Conservation (phyloP, 306 rosid species). For the Mimosa pudica region DNA sequence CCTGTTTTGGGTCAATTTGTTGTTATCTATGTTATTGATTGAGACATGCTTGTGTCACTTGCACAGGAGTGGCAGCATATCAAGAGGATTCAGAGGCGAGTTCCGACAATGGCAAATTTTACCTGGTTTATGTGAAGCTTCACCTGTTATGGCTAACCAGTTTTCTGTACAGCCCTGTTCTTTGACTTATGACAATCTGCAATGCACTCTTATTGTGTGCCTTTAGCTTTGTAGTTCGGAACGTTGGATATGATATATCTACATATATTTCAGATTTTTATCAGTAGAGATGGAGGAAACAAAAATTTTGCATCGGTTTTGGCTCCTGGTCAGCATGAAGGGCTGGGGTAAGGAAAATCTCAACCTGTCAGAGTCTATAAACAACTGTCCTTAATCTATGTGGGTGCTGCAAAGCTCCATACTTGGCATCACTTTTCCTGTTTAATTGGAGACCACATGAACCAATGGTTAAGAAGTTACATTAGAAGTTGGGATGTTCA, state of each 20-base stretch:
- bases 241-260: constrained; percentile 35
- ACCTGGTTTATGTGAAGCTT: constrained; percentile 84
- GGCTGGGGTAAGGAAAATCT: constrained; percentile 71
- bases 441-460: not conserved
- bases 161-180: constrained; percentile 71
- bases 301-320: constrained; percentile 87
- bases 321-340: constrained; percentile 99
- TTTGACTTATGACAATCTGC: constrained; percentile 23
- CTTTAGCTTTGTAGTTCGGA: constrained; percentile 17
- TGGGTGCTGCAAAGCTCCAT: constrained; percentile 5
- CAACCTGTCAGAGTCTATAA: constrained; percentile 20
- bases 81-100: constrained; percentile 99
- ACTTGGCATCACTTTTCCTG: not conserved
- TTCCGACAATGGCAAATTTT: constrained; percentile 94
- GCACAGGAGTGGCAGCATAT: constrained; percentile 95
- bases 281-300: constrained; percentile 91
- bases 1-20: constrained; percentile 28
- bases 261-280: constrained; percentile 71
- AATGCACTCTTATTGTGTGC: constrained; percentile 34
- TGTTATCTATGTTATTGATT: constrained; percentile 17
- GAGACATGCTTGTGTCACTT: constrained; percentile 25
- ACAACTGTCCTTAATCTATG: constrained; percentile 8
- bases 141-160: constrained; percentile 98
- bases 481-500: not conserved
- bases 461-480: not conserved